Base-by-base conservation (phyloP, 495 filamentous ascomycete species). In the Bombardia bombarda region DNA sequence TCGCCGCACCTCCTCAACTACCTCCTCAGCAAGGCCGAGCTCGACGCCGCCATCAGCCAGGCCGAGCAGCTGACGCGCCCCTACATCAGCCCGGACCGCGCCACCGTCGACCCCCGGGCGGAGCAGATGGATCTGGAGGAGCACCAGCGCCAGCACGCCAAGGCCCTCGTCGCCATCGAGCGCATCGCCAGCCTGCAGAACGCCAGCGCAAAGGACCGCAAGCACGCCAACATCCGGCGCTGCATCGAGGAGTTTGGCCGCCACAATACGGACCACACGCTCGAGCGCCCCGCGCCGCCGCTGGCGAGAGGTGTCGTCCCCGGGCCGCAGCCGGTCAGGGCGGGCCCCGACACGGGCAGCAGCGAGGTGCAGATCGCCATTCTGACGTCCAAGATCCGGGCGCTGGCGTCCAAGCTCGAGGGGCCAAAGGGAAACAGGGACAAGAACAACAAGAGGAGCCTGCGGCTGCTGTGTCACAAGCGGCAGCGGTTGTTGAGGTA, bases 351-450 rank as follows among this genome's bases (percentile, higher is more conserved):
- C 61, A 96, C 89, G 8, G 92, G 92, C 3, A 90, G 84, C 42
- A 82, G 84, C 16, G 92, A 99, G 65, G 92, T 99, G 34, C 92
- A 99, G 70, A 87, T 90, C 49, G 90, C 88, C n/a, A 92, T 99
- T 50, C 65, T 99, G 59, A 99, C 92, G 7, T 76, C 86, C 36
- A 96, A 96, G 72, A 99, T 99, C 54, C 66, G 86, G 40, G 83
- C 85, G 32, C 62, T 97, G 38, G 79, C 83, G 24, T 68, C 80
- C 46, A 70, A 75, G 39, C 56, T 86, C 40, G 71, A 76, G 56
- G 68, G 57, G 24, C 61, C 65, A 34, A 70, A 71, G 24, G 73
- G 68, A 9, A 55, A 74, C 45, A 80, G 70, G 44, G 92, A 99
- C 58, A 96, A 92, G 70, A 77, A 87, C 52, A 96, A 95, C 66